These are phyloP conservation scores for Talaromyces funiculosus DNA, from an alignment of 2,329 filamentous ascomycete genomes.

Conservation along the genomic window DNA sequence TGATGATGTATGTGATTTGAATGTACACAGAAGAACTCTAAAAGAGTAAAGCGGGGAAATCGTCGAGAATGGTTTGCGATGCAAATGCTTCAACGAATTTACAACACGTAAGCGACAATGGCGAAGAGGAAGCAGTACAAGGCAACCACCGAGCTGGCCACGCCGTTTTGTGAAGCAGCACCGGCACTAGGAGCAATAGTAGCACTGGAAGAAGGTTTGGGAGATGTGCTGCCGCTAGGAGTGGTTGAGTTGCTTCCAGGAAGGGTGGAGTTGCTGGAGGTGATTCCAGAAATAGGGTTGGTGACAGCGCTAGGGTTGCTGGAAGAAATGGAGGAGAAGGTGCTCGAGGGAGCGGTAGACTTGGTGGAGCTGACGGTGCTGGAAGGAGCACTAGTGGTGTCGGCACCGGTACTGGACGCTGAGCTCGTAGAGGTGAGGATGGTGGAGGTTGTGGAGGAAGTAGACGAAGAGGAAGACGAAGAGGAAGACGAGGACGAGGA, in stretches of 20 bases:
- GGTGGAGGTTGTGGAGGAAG: neutral
- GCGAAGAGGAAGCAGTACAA: slow-evolving; percentile 13
- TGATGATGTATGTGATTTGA: neutral
- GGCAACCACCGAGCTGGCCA: slow-evolving; percentile 10
- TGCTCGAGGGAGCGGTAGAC: slow-evolving; percentile 32
- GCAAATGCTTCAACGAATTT: neutral
- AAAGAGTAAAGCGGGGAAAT: neutral
- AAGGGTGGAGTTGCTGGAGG: slow-evolving; percentile 6
- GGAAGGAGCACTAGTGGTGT: neutral
- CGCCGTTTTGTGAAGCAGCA: neutral
- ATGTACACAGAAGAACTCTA: neutral
- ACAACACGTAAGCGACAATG: slow-evolving; percentile 13
- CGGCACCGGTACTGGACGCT: neutral
- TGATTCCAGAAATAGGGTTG: neutral
- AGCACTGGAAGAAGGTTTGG: neutral
- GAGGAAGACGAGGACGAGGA: neutral
- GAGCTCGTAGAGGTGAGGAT: neutral
- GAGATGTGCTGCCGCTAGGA: neutral
- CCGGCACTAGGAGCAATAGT: neutral
- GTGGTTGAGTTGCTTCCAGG: slow-evolving; percentile 2
- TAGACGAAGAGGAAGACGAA: neutral
- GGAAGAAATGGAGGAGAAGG: slow-evolving; percentile 19
- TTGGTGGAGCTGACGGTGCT: slow-evolving; percentile 19
- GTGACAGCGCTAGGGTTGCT: neutral
- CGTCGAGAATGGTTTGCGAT: too few relatives aligned